Conservation (phyloP, 2,329 filamentous ascomycete species). For the Dothidotthia symphoricarpi region DNA sequence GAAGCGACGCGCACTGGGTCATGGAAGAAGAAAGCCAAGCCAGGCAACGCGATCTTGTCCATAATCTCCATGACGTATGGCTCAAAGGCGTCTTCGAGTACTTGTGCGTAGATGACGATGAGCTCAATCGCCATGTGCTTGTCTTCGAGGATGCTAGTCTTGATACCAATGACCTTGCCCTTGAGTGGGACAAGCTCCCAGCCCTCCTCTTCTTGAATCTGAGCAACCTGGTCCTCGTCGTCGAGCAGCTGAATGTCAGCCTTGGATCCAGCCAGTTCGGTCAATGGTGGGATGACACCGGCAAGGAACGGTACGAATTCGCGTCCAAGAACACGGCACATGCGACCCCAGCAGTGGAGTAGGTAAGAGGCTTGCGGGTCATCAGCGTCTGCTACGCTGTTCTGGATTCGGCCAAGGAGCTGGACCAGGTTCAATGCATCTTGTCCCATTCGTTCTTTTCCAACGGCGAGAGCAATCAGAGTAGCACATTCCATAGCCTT, state of each 20-base stretch:
- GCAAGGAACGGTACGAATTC: slow-evolving; percentile 92
- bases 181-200: slow-evolving; percentile 97
- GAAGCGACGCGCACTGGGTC: slow-evolving; percentile 94
- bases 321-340: slow-evolving; percentile 88
- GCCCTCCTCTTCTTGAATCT: slow-evolving; percentile 89
- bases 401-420: slow-evolving; percentile 81
- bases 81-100: slow-evolving; percentile 88
- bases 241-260: slow-evolving; percentile 96
- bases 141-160: slow-evolving; percentile 93
- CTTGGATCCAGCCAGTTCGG: slow-evolving; percentile 89
- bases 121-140: slow-evolving; percentile 99
- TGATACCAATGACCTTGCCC: slow-evolving; percentile 97
- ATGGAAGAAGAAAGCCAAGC: slow-evolving; percentile 98
- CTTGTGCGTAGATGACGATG: slow-evolving; percentile 93
- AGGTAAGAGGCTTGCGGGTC: slow-evolving; percentile 96
- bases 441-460: slow-evolving; percentile 83
- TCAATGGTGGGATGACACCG: slow-evolving; percentile 89
- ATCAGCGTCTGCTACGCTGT: slow-evolving; percentile 76
- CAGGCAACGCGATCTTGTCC: slow-evolving; percentile 92
- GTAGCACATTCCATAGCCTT: slow-evolving; percentile 99
- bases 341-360: slow-evolving; percentile 98
- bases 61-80: slow-evolving; percentile 90
- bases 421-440: slow-evolving; percentile 88
- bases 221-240: slow-evolving; percentile 89
- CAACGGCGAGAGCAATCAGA: slow-evolving; percentile 89